Conservation (phyloP, 768 basidiomycete genomes). For the Collybia mongolica region DNA sequence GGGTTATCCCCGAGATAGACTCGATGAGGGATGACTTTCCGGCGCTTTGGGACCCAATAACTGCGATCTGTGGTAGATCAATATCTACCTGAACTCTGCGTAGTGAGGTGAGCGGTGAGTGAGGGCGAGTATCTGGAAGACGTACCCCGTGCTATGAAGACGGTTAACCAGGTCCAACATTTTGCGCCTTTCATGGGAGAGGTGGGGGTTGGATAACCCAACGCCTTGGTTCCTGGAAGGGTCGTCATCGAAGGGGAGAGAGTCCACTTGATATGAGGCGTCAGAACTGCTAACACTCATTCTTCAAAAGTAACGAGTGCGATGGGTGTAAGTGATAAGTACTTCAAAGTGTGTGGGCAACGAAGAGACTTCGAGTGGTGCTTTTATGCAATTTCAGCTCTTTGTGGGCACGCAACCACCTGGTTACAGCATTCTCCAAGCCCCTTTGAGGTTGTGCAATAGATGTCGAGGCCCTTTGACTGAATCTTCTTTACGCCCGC, state of each 20-base stretch:
- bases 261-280: too few species aligned
- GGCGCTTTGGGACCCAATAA: constrained; percentile 70
- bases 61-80: constrained; percentile 71
- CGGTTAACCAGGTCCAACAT: constrained; percentile 57
- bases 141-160: constrained; percentile 54
- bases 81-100: constrained; percentile 68
- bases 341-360: too few species aligned
- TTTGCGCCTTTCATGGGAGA: constrained; percentile 34
- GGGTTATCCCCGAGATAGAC: constrained; percentile 68
- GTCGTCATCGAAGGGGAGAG: background rate
- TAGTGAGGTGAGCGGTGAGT: background rate
- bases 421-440: too few species aligned
- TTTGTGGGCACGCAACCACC: too few species aligned
- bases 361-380: too few species aligned
- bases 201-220: constrained; percentile 44
- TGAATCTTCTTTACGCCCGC: too few species aligned
- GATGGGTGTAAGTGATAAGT: too few species aligned
- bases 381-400: too few species aligned
- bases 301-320: too few species aligned
- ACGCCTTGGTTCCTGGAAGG: constrained; percentile 21
- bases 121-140: background rate
- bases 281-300: too few species aligned
- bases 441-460: too few species aligned
- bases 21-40: constrained; percentile 81
- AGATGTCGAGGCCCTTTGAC: too few species aligned